Evolutionary conservation across 2,329 filamentous ascomycete genomes (phyloP), one percentile per base, ranked within the genome.

Genomic region (Fusarium sp.): DNA sequence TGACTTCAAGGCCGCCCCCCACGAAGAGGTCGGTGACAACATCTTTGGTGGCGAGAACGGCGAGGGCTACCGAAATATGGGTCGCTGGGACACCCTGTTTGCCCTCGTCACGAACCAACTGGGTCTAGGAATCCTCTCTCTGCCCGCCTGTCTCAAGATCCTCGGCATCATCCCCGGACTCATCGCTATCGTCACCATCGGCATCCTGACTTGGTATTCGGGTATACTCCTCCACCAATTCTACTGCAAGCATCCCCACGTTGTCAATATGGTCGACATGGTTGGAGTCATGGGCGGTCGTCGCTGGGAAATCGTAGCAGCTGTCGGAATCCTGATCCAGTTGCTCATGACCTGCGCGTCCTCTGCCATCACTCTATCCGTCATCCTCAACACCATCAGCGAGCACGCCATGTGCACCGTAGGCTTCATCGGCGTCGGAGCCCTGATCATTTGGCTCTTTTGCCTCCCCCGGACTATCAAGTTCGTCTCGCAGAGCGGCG

Each of bases 261-360:
- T 91, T 66, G 87, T 89, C 68, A 90, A 92, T 78, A 88, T 92
- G 15, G 91, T 89, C 73, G 90, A 92, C 73, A 88, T 92, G 86
- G 84, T 85, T 86, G 72, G 84, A 85, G 69, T 86, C 83, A 66
- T 86, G 85, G 80, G 68, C 27, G 62, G 65, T 5, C 44, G 28
- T 7, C 23, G 46, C 5, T 52, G 34, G 36, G 46, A 60, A 37
- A 36, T 51, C 37, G 27, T 53, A 28, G 48, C 48, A 51, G 47
- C 39, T 3, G 23, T 54, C n/a, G 28, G 39, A 7, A 44, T 54
- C 31, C 18, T 56, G 31, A 15, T 56, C 27, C 59, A 61, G 28
- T 39, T 60, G 13, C 27, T 60, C 8, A 43, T 60, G 47, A 39
- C 39, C 12, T 44, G 39, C 11, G 57, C 57, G 7, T 60, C 57